Evolutionary conservation across 2,329 filamentous ascomycete species (phyloP).

Genomic region (Stachybotrys chlorohalonatus): DNA sequence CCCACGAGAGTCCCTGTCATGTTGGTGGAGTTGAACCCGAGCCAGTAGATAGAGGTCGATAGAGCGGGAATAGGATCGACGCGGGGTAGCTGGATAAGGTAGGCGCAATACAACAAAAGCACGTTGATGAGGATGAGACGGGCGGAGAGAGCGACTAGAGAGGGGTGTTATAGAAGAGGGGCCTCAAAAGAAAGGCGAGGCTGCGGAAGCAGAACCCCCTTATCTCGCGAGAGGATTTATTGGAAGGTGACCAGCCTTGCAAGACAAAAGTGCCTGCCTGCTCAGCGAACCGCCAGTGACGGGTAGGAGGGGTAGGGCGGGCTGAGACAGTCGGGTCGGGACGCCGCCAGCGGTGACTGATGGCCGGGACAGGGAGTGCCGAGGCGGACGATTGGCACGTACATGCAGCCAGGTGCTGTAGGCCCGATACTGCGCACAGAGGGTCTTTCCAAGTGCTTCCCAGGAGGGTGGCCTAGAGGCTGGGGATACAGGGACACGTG

Average conservation of each 20-base stretch:
- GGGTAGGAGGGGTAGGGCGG: constrained; percentile 3
- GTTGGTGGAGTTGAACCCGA: constrained; percentile 4
- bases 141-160: no score
- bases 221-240: background rate
- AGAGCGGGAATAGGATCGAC: background rate
- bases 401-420: constrained; percentile 2
- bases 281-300: background rate
- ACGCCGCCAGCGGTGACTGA: constrained; percentile 9
- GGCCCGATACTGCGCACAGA: constrained; percentile 8
- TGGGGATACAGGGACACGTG: constrained; percentile 1
- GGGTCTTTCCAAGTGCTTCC: background rate
- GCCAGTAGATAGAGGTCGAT: background rate
- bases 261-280: background rate
- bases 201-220: background rate
- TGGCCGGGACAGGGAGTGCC: constrained; percentile 6
- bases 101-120: background rate
- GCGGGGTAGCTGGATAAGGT: background rate
- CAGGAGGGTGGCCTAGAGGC: background rate
- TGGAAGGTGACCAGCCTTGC: background rate
- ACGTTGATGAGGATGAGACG: no score
- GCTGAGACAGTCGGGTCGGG: constrained; percentile 17
- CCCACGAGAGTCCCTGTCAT: constrained; percentile 21
- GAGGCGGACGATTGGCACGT: background rate
- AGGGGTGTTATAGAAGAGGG: background rate
- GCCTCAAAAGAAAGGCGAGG: background rate